Conservation (phyloP, 495 filamentous ascomycete species). For the Xylaria bambusicola region DNA sequence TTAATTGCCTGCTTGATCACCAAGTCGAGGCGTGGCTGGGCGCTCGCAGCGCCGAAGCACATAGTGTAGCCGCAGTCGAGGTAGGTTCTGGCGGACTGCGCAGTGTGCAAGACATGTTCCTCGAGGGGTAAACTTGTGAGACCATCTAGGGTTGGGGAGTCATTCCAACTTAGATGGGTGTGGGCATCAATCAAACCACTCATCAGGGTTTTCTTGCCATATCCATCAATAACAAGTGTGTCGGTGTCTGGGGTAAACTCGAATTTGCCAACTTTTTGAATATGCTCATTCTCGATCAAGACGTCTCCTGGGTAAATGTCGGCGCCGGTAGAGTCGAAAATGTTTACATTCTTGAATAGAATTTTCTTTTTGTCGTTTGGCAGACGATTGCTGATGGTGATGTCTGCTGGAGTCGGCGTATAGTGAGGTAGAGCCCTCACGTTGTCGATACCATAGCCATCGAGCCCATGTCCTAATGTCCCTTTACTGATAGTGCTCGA, state of each 20-base stretch:
- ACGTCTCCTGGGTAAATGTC: slow-evolving; percentile 53
- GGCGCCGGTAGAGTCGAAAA: slow-evolving; percentile 50
- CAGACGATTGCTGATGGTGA: slow-evolving; percentile 8
- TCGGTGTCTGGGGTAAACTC: slow-evolving; percentile 7
- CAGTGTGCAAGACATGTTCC: slow-evolving; percentile 52
- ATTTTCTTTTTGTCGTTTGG: slow-evolving; percentile 30
- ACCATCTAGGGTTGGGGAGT: slow-evolving; percentile 8
- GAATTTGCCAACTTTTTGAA: slow-evolving; percentile 40
- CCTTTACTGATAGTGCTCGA: background rate
- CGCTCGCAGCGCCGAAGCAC: slow-evolving; percentile 51
- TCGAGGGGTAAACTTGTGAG: slow-evolving; percentile 40
- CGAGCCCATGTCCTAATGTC: slow-evolving; percentile 1
- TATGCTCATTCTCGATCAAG: slow-evolving; percentile 45
- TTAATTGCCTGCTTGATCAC: slow-evolving; percentile 60
- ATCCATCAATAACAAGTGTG: slow-evolving; percentile 35
- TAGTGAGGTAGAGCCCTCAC: slow-evolving; percentile 7
- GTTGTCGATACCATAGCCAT: slow-evolving; percentile 6
- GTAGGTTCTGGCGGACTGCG: slow-evolving; percentile 44
- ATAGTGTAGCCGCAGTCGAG: slow-evolving; percentile 41
- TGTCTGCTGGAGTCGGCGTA: slow-evolving; percentile 11
- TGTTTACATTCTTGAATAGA: slow-evolving; percentile 51
- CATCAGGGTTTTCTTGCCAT: slow-evolving; percentile 47
- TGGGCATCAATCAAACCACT: slow-evolving; percentile 52
- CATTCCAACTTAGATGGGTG: slow-evolving; percentile 55
- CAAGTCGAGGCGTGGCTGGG: slow-evolving; percentile 50